These are phyloP conservation scores for Pythium guiyangense DNA, from an alignment of 352 stramenopile genomes.

Conservation along the genomic window DNA sequence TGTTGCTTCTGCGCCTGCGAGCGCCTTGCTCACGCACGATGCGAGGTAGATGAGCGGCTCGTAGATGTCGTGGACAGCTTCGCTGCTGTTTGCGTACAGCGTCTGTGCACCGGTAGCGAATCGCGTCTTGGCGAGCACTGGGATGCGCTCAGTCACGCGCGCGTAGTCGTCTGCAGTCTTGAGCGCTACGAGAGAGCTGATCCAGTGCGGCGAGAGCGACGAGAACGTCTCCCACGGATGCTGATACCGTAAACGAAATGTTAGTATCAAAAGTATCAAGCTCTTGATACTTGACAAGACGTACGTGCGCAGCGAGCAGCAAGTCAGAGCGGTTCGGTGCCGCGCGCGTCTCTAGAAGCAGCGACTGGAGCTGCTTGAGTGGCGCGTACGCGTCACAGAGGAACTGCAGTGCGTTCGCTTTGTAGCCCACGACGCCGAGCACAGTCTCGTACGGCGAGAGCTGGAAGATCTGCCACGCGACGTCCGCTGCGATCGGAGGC, in stretches of 20 bases:
- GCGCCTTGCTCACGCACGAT: slow-evolving; percentile 11
- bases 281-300: not conserved
- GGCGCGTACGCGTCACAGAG: slow-evolving; percentile 63
- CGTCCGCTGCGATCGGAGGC: slow-evolving; percentile 66
- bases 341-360: slow-evolving; percentile 35
- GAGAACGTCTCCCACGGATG: slow-evolving; percentile 88
- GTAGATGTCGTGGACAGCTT: slow-evolving; percentile 56
- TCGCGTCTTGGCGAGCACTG: slow-evolving; percentile 33
- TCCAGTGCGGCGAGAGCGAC: slow-evolving; percentile 63
- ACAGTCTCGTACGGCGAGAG: slow-evolving; percentile 73
- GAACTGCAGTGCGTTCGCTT: slow-evolving; percentile 58
- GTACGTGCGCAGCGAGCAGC: slow-evolving; percentile 43
- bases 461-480: slow-evolving; percentile 81
- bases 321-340: slow-evolving; percentile 6
- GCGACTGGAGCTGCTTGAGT: slow-evolving; percentile 49
- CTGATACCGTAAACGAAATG: slow-evolving; percentile 21
- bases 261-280: not conserved
- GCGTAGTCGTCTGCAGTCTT: slow-evolving; percentile 49
- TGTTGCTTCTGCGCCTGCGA: not conserved
- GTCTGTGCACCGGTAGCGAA: slow-evolving; percentile 39
- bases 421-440: slow-evolving; percentile 54
- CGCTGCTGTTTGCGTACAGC: slow-evolving; percentile 20
- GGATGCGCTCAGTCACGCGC: slow-evolving; percentile 38
- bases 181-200: slow-evolving; percentile 30
- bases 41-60: slow-evolving; percentile 82